These are phyloP conservation scores for Neonectria faginata DNA, from an alignment of 2,329 filamentous ascomycete species.

Conservation along the genomic window DNA sequence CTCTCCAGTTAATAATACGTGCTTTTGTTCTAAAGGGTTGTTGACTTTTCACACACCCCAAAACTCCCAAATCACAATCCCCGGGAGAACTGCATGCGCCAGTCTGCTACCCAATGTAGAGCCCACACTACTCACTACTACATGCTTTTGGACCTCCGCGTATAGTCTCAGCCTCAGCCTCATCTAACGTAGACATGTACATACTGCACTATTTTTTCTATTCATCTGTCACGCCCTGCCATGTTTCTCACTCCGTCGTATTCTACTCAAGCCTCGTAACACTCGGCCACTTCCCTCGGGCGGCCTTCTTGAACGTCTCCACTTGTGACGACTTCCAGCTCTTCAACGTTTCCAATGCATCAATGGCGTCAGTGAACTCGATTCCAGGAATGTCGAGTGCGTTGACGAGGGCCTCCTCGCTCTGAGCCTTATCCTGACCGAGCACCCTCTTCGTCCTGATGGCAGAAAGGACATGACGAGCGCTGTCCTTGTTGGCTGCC, in stretches of 20 bases:
- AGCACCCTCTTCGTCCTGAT: constrained; percentile 70
- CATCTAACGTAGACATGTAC: constrained; percentile 2
- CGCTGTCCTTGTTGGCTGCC: constrained; percentile 70
- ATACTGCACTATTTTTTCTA: constrained; percentile 5
- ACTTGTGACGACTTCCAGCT: constrained; percentile 63
- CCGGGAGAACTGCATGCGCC: constrained; percentile 38
- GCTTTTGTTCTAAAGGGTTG: constrained; percentile 41
- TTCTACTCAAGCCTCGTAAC: constrained; percentile 59
- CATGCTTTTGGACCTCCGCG: constrained; percentile 6
- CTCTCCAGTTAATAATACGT: constrained; percentile 22
- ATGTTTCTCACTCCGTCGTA: constrained; percentile 2
- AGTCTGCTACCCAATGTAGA: constrained; percentile 35
- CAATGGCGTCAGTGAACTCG: constrained; percentile 67
- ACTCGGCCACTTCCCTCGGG: constrained; percentile 63
- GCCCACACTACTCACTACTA: constrained; percentile 24
- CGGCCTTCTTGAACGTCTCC: constrained; percentile 61
- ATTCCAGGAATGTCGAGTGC: constrained; percentile 64
- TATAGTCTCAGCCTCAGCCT: constrained; percentile 8
- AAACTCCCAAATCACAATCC: constrained; percentile 40
- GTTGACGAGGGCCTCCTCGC: constrained; percentile 72
- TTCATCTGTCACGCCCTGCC: constrained; percentile 4
- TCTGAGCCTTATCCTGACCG: constrained; percentile 66
- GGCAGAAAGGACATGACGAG: constrained; percentile 71
- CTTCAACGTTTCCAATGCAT: constrained; percentile 57
- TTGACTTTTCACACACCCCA: constrained; percentile 43